Base-by-base conservation (phyloP, 441 rosid species). In the Dalechampia spathulata region DNA sequence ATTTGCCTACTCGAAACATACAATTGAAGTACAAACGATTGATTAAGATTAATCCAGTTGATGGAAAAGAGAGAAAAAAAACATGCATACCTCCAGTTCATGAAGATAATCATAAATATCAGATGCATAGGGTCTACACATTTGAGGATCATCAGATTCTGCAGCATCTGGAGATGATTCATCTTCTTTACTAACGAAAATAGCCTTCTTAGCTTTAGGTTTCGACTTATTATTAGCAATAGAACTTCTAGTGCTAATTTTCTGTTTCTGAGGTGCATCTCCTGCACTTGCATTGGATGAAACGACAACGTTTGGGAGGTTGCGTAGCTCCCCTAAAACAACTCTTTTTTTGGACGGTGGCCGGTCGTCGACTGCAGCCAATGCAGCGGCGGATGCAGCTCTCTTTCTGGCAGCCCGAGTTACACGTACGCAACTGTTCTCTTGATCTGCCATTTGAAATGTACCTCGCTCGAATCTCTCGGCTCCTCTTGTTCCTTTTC, bases 381-480 rank as follows among this genome's bases (percentile, higher is more conserved):
- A 28, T 37, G 68, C 57, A 0, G 68, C 34, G 8, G 34, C 8
- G 34, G 34, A 50, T 0, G 86, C 83, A 6, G 70, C 75, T 54
- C 86, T 68, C 72, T 77, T 83, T 71, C 63, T 70, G 34, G 88
- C 76, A 1, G 85, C 81, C 7, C 86, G 86, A 13, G 89, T 83
- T 45, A 82, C 7, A 57, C 83, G 71, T 34, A 21, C 52, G 27
- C 63, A 59, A n/a, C n/a, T n/a, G 67, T 71, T 75, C 71, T 72
- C 85, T 57, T 78, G 75, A 25, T 81, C 90, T 9, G 85, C 75
- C 90, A 78, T 81, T 32, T 17, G n/a, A n/a, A n/a, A n/a, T n/a
- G n/a, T n/a, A n/a, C n/a, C n/a, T n/a, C n/a, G n/a, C n/a, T n/a
- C n/a, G n/a, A n/a, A n/a, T n/a, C n/a, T n/a, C n/a, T n/a, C n/a